phyloP scores from a whole-genome alignment of 164 flowering plant genomes.

The Berberis thunbergii region DNA sequence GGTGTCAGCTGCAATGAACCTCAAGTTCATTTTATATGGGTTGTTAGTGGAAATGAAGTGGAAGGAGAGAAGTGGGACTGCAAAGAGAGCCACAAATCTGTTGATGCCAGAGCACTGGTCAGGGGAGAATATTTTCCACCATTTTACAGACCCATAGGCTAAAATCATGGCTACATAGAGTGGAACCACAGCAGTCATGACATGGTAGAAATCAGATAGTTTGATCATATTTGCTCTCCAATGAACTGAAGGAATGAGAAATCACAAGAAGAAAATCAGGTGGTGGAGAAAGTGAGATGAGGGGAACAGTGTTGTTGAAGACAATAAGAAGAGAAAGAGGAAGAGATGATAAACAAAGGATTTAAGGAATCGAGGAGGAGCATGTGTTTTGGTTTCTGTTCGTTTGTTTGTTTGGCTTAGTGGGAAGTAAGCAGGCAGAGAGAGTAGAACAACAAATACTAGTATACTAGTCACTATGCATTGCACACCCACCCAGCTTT shows the following conservation, averaged over 20 bases:
- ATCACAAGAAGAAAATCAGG: background rate
- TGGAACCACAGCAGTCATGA: constrained; percentile 93
- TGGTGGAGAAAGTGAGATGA: background rate
- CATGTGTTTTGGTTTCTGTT: constrained; percentile 28
- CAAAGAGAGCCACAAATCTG: constrained; percentile 88
- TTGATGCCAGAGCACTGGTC: constrained; percentile 96
- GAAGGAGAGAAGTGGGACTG: constrained; percentile 89
- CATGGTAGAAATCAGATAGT: constrained; percentile 72
- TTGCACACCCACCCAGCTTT: background rate
- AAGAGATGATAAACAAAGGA: constrained; percentile 5
- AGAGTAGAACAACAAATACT: background rate
- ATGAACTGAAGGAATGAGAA: background rate
- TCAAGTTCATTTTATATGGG: constrained; percentile 69
- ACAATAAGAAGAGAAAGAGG: background rate
- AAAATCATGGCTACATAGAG: constrained; percentile 92
- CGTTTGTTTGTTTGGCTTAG: constrained; percentile 2
- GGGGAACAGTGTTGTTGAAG: too few species aligned
- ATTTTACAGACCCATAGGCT: constrained; percentile 91
- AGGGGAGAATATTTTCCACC: constrained; percentile 93
- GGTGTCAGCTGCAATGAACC: constrained; percentile 87
- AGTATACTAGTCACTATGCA: background rate
- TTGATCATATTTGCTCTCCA: constrained; percentile 46
- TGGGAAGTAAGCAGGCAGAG: background rate
- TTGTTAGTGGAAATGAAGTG: constrained; percentile 79
- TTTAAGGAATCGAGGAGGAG: constrained; percentile 25